These are phyloP conservation scores for Eucalyptus dawsonii DNA, from an alignment of 345 rosid genomes.

Conservation along the genomic window DNA sequence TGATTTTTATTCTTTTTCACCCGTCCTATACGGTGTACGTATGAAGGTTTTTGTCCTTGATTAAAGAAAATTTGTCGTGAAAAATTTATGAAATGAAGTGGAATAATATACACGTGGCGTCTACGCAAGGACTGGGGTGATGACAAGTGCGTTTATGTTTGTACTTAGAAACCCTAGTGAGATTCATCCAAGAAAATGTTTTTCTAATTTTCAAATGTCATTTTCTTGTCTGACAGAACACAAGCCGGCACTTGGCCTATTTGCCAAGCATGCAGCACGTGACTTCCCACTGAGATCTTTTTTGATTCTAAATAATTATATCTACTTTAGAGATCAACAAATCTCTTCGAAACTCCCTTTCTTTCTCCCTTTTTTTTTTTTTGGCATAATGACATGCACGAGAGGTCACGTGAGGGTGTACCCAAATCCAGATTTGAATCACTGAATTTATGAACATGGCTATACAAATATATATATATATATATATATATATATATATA, in stretches of 20 bases:
- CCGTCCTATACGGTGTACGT: neutral
- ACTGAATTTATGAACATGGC: neutral
- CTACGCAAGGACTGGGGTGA: neutral
- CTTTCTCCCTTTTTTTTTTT: rapidly evolving
- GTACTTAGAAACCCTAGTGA: neutral
- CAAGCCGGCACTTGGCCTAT: neutral
- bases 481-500: too few species aligned
- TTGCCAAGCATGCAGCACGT: neutral
- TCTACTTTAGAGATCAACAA: neutral
- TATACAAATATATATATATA: too few species aligned
- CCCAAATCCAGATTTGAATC: neutral
- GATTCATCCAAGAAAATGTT: neutral
- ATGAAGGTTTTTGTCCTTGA: neutral
- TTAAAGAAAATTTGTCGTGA: neutral
- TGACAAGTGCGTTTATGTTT: neutral
- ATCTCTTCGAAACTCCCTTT: neutral
- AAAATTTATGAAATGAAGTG: neutral
- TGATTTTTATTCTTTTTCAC: neutral
- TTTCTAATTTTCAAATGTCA: neutral
- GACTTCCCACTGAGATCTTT: neutral
- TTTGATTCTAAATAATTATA: neutral
- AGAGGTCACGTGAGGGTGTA: neutral
- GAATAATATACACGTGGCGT: neutral
- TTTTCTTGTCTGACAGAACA: neutral
- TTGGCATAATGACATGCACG: neutral